These are phyloP conservation scores for Cicer arietinum DNA, from an alignment of 306 rosid species.

Conservation along the genomic window DNA sequence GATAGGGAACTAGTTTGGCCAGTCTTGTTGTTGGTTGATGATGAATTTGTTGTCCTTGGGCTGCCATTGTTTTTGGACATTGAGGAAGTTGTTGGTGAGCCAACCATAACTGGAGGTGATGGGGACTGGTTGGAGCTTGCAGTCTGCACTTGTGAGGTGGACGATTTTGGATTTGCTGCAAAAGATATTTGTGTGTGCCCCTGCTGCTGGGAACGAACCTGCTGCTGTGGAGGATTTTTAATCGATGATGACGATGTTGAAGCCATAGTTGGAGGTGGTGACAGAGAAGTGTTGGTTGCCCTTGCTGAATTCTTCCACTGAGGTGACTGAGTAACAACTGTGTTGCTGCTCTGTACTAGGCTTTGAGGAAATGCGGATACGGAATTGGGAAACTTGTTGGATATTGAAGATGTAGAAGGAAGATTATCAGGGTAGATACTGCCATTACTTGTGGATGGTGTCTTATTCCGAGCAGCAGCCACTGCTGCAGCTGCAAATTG, in stretches of 20 bases:
- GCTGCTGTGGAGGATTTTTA: slow-evolving; percentile 75
- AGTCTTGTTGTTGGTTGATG: slow-evolving; percentile 66
- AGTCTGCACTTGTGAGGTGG: slow-evolving; percentile 68
- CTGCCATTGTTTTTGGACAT: slow-evolving; percentile 87
- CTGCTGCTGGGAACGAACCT: slow-evolving; percentile 74
- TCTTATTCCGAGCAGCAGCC: slow-evolving; percentile 61
- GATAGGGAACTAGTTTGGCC: slow-evolving; percentile 71
- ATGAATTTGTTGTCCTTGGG: slow-evolving; percentile 75
- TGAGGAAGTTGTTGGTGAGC: slow-evolving; percentile 87
- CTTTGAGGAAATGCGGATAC: slow-evolving; percentile 73
- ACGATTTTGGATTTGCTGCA: slow-evolving; percentile 69
- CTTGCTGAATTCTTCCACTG: slow-evolving; percentile 87
- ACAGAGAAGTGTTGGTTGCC: slow-evolving; percentile 58
- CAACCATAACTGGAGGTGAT: slow-evolving; percentile 79
- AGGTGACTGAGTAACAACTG: slow-evolving; percentile 77
- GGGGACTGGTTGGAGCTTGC: slow-evolving; percentile 69
- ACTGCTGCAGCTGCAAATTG: slow-evolving; percentile 60
- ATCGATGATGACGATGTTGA: slow-evolving; percentile 66
- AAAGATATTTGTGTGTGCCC: slow-evolving; percentile 84
- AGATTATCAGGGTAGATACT: slow-evolving; percentile 70
- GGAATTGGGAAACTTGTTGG: slow-evolving; percentile 73
- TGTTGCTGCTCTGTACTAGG: slow-evolving; percentile 70
- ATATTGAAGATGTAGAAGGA: slow-evolving; percentile 70
- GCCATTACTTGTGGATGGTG: slow-evolving; percentile 74
- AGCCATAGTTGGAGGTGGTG: slow-evolving; percentile 64